These are phyloP conservation scores for Paraconiothyrium brasiliense DNA, from an alignment of 2,329 filamentous ascomycete genomes.

Conservation along the genomic window DNA sequence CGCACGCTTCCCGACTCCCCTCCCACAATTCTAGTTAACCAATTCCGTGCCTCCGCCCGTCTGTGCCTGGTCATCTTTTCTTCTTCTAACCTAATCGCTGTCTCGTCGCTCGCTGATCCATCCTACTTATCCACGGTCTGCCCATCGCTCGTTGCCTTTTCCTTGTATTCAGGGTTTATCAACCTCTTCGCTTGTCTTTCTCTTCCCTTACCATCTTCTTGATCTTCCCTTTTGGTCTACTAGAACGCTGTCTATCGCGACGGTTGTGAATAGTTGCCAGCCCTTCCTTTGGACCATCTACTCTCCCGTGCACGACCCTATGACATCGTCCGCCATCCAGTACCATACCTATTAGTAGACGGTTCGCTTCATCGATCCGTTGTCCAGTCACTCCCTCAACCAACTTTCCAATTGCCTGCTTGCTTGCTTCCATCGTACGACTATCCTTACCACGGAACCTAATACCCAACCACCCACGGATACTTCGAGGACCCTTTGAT, in stretches of 20 bases:
- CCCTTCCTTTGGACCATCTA: conserved; percentile 49
- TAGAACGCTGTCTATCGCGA: conserved; percentile 41
- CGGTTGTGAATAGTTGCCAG: conserved; percentile 48
- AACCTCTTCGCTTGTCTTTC: conserved; percentile 53
- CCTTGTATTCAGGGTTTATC: conserved; percentile 53
- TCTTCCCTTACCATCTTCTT: conserved; percentile 47
- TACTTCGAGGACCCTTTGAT: conserved; percentile 12
- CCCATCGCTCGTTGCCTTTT: conserved; percentile 49
- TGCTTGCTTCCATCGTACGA: conserved; percentile 18
- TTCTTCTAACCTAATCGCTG: conserved; percentile 51
- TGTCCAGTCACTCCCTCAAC: conserved; percentile 53
- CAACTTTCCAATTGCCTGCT: conserved; percentile 26
- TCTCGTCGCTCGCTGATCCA: conserved; percentile 52
- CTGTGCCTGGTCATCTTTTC: conserved; percentile 55
- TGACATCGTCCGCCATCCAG: conserved; percentile 41
- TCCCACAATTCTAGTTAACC: conserved; percentile 42
- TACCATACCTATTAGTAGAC: conserved; percentile 51
- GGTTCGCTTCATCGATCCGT: conserved; percentile 50
- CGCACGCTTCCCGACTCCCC: conserved; percentile 39
- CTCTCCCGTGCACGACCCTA: conserved; percentile 37
- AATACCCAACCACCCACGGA: conserved; percentile 15
- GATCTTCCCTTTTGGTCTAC: conserved; percentile 49
- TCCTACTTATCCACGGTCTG: conserved; percentile 51
- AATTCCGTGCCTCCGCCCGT: conserved; percentile 50
- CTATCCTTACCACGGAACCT: conserved; percentile 25